Evolutionary conservation across 345 rosid genomes (phyloP).

Genomic region (Sisymbrium irio): DNA sequence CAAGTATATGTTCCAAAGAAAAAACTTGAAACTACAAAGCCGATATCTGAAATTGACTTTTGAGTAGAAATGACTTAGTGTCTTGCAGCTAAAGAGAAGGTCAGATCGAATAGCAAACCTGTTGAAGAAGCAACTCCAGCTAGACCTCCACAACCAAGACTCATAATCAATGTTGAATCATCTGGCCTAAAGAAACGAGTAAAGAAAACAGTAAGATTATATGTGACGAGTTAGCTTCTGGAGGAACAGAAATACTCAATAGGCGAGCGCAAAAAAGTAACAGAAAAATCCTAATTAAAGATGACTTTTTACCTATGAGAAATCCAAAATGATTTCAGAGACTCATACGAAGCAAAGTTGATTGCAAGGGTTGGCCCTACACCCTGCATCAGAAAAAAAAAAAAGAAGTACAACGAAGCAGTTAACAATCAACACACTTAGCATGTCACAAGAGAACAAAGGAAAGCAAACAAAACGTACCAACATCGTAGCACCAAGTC

Average conservation of each 20-base stretch:
- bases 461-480: constrained; percentile 39
- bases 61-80: neutral
- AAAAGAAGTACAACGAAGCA: constrained; percentile 4
- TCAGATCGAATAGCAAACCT: constrained; percentile 41
- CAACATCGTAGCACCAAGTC: constrained; percentile 95
- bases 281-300: neutral
- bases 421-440: constrained; percentile 3
- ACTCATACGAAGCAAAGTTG: constrained; percentile 78
- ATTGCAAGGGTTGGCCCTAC: constrained; percentile 95
- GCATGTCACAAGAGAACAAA: constrained; percentile 5
- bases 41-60: neutral
- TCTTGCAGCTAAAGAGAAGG: neutral
- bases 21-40: neutral
- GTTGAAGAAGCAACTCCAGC: constrained; percentile 95
- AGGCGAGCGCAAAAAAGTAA: neutral
- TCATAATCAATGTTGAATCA: constrained; percentile 55
- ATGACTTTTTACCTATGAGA: constrained; percentile 53
- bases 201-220: constrained; percentile 5
- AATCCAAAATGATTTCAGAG: constrained; percentile 63
- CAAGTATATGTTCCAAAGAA: neutral
- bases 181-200: constrained; percentile 48
- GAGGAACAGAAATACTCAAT: neutral
- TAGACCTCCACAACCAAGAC: constrained; percentile 90
- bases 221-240: neutral
- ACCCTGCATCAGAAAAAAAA: constrained; percentile 47